Evolutionary conservation across 139 green algal genomes (phyloP), one percentile per base, ranked within the genome.

Genomic region (Chlorella sp.): DNA sequence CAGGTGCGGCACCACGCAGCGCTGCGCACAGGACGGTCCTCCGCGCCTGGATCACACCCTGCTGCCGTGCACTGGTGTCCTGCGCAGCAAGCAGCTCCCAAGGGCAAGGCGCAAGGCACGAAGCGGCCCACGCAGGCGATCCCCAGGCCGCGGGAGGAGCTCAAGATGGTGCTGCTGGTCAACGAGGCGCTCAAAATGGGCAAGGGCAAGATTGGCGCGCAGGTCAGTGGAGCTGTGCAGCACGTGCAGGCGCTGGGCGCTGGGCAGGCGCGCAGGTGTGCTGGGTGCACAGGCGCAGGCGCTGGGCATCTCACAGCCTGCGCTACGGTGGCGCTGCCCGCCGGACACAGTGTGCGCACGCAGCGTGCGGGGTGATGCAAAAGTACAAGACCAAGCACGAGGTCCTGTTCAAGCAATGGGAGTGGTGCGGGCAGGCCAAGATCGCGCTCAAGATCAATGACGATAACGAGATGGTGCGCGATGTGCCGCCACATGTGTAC

Each of bases 331-430:
- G 42, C 42, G 42, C 42, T 55, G 42, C 42, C 4, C 27, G 71
- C 85, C 89, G 88, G 86, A 26, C 92, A 31, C 92, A 97, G 70
- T 95, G 89, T 73, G 83, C 85, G 17, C 92, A 97, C 69, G 92
- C 89, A 2, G 89, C 92, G 2, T 83, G 93, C 20, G 92, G 88
- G 1, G 83, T 89, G 30, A 64, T 93, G 22, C 77, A 89, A 62
- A 34, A 81, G 62, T 80, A 88, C 61, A 62, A 66, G 23, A 35
- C 49, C 31, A 64, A 50, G 2, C 75, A 88, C 42, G 36, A 69
- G 35, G 30, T 73, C 14, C 32, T 70, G 27, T 82, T 96, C 31
- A 65, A 69, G 36, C 76, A 85, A 32, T 97, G 90, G 90, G 85
- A 92, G 74, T 27, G 59, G 31, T 77, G 73, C 49, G 91, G 89